phyloP scores from a whole-genome alignment of 2,329 filamentous ascomycete species.

The Colletotrichum tofieldiae region DNA sequence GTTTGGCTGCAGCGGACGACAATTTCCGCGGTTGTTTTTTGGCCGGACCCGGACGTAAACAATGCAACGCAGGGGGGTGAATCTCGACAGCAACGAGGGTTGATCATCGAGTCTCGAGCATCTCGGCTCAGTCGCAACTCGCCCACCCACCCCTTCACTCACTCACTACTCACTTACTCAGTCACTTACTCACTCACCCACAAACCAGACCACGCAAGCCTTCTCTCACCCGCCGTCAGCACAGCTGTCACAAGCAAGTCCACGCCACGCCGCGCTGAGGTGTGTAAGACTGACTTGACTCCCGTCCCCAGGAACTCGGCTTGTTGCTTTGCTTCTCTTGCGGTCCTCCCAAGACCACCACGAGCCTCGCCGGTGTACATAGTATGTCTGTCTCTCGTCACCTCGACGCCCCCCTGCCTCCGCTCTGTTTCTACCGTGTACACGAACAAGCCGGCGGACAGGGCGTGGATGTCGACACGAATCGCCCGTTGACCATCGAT shows the following conservation, averaged over 20 bases:
- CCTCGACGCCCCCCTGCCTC: not conserved
- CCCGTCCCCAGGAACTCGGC: too few species aligned
- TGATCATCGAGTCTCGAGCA: not conserved
- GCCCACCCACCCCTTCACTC: too few species aligned
- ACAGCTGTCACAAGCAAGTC: too few species aligned
- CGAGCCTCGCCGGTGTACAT: not conserved
- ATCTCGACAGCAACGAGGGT: constrained; percentile 1
- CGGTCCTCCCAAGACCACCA: too few species aligned
- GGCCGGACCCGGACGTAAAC: not conserved
- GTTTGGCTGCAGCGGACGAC: constrained; percentile 3
- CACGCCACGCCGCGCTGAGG: too few species aligned
- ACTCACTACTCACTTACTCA: too few species aligned
- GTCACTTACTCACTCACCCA: too few species aligned
- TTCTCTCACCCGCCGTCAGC: too few species aligned
- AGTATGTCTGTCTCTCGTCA: not conserved
- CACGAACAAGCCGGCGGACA: not conserved
- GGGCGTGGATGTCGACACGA: too few species aligned
- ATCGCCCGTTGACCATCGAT: not conserved
- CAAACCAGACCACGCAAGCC: not conserved
- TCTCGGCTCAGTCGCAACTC: too few species aligned
- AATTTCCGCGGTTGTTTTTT: not conserved
- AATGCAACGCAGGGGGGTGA: constrained; percentile 11
- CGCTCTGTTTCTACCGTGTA: not conserved
- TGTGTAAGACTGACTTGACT: not conserved
- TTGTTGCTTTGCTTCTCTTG: too few species aligned